Evolutionary conservation across 2,329 filamentous ascomycete species (phyloP).

Genomic region (Davidsoniella virescens): DNA sequence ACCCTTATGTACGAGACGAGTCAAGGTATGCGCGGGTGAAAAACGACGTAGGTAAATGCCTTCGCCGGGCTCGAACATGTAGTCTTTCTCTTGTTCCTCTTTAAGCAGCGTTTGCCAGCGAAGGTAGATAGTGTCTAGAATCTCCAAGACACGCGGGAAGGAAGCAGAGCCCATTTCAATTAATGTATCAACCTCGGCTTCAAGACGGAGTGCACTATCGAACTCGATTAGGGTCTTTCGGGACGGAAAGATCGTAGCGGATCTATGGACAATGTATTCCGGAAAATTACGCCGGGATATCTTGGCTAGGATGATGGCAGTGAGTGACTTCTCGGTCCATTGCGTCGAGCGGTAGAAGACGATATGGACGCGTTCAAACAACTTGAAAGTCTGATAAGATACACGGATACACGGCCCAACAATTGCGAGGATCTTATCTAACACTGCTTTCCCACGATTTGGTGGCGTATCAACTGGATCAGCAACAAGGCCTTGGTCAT

Average conservation of each 20-base stretch:
- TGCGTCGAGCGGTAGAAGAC: slow-evolving; percentile 93
- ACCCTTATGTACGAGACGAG: slow-evolving; percentile 80
- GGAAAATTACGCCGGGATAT: slow-evolving; percentile 81
- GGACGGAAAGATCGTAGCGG: slow-evolving; percentile 72
- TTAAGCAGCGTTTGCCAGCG: slow-evolving; percentile 69
- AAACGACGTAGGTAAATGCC: slow-evolving; percentile 80
- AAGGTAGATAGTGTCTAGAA: slow-evolving; percentile 59
- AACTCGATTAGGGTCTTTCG: slow-evolving; percentile 68
- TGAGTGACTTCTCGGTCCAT: slow-evolving; percentile 95
- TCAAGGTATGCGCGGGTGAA: slow-evolving; percentile 84
- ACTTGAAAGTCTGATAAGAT: slow-evolving; percentile 51
- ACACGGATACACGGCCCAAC: slow-evolving; percentile 76
- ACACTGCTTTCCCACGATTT: slow-evolving; percentile 21
- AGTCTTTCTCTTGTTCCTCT: slow-evolving; percentile 63
- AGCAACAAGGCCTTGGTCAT: not conserved
- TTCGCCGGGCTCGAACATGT: slow-evolving; percentile 65
- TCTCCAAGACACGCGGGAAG: slow-evolving; percentile 49
- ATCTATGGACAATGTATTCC: slow-evolving; percentile 76
- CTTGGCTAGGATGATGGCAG: slow-evolving; percentile 82
- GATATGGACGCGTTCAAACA: slow-evolving; percentile 88
- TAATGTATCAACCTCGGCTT: slow-evolving; percentile 65
- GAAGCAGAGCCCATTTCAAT: slow-evolving; percentile 63
- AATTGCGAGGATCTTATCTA: slow-evolving; percentile 58
- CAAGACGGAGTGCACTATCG: slow-evolving; percentile 67
- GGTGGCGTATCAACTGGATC: not conserved